A percentile compares a stretch with the other conserved stretches of the same genome.
Conservation (phyloP, 441 rosid species). For the Manihot esculenta region DNA sequence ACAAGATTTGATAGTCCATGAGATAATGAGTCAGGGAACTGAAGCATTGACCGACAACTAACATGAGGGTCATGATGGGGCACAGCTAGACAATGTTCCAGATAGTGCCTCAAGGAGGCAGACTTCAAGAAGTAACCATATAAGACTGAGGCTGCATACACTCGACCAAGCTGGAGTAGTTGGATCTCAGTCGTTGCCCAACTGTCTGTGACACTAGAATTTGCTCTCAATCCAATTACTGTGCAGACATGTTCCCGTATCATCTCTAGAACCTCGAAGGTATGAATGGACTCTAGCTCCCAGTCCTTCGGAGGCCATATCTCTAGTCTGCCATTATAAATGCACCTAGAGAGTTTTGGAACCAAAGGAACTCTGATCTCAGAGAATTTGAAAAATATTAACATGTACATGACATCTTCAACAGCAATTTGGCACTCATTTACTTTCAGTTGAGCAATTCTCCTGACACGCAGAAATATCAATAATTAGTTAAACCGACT, state of each 20-base stretch:
- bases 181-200: conserved; percentile 80
- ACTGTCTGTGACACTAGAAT: conserved; percentile 69
- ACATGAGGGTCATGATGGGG: conserved; percentile 27
- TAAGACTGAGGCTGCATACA: conserved; percentile 67
- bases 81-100: conserved; percentile 50
- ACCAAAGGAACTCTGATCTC: conserved; percentile 78
- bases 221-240: conserved; percentile 68
- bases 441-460: conserved; percentile 74
- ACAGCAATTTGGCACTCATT: conserved; percentile 62
- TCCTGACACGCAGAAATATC: conserved; percentile 45
- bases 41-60: conserved; percentile 31
- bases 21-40: conserved; percentile 36
- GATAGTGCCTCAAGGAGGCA: conserved; percentile 63
- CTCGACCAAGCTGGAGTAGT: conserved; percentile 42
- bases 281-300: conserved; percentile 80
- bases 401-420: conserved; percentile 84
- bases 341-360: conserved; percentile 82
- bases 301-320: conserved; percentile 83
- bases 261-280: conserved; percentile 61
- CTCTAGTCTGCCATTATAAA: conserved; percentile 76
- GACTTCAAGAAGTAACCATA: conserved; percentile 90
- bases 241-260: conserved; percentile 69
- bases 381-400: conserved; percentile 71
- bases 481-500: conserved; percentile 14
- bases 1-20: conserved; percentile 36